These are phyloP conservation scores for Ulmus americana DNA, from an alignment of 331 rosid species.

Conservation along the genomic window DNA sequence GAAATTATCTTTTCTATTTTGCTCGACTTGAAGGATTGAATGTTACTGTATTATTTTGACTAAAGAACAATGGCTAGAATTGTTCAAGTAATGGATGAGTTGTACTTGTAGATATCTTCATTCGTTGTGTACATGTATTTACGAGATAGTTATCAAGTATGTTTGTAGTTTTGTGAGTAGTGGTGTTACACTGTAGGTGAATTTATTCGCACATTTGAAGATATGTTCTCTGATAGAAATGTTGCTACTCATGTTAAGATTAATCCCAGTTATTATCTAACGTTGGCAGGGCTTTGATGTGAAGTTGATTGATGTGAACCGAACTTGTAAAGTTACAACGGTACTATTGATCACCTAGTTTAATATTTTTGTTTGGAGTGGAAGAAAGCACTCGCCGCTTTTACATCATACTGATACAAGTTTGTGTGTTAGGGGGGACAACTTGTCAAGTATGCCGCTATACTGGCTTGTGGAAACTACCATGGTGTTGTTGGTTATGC, in stretches of 20 bases:
- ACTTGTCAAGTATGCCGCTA: conserved; percentile 73
- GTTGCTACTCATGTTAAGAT: neutral
- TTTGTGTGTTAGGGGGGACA: conserved; percentile 67
- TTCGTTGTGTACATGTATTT: conserved; percentile 6
- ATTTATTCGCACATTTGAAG: neutral
- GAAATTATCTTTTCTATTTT: neutral
- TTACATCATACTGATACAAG: conserved; percentile 21
- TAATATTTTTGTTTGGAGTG: conserved; percentile 2
- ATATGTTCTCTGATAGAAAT: neutral
- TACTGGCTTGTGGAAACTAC: conserved; percentile 90
- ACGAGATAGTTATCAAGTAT: neutral
- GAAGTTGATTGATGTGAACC: conserved; percentile 73
- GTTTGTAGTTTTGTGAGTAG: neutral
- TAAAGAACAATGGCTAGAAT: neutral
- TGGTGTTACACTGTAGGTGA: neutral
- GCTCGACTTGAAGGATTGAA: neutral
- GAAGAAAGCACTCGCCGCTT: neutral
- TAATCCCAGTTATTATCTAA: conserved; percentile 20
- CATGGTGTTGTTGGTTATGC: conserved; percentile 84
- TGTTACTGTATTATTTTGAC: neutral
- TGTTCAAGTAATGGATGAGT: too few relatives aligned
- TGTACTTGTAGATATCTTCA: neutral
- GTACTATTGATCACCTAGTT: conserved; percentile 25
- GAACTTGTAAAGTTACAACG: conserved; percentile 94
- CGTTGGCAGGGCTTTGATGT: conserved; percentile 83